phyloP scores from a whole-genome alignment of 1,284 basidiomycete species.

The Melampsora larici-populina region DNA sequence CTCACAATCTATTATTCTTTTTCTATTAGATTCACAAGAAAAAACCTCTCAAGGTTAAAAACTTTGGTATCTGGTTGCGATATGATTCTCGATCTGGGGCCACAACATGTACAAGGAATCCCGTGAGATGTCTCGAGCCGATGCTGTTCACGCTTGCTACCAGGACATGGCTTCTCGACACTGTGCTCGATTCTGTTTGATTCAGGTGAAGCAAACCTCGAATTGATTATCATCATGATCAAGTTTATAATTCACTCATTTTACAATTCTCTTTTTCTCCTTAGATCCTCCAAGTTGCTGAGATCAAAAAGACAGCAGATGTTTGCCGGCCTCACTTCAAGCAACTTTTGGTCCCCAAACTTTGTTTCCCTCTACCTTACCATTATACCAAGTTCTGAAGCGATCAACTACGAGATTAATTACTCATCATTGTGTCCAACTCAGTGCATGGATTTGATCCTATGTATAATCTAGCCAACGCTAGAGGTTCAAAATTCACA shows the following conservation, averaged over 20 bases:
- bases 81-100: slow-evolving; percentile 95
- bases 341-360: slow-evolving; percentile 81
- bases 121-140: slow-evolving; percentile 89
- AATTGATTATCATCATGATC: slow-evolving; percentile 45
- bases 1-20: background rate
- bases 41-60: slow-evolving; percentile 97
- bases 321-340: slow-evolving; percentile 85
- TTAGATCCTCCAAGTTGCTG: slow-evolving; percentile 86
- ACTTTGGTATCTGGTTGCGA: too few relatives aligned
- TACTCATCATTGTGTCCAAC: too few relatives aligned
- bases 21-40: slow-evolving; percentile 65
- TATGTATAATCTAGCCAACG: too few relatives aligned
- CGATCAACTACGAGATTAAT: too few relatives aligned
- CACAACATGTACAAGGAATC: slow-evolving; percentile 92
- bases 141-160: slow-evolving; percentile 95
- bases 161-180: slow-evolving; percentile 99
- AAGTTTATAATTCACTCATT: background rate
- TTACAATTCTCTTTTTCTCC: slow-evolving; percentile 21
- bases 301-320: slow-evolving; percentile 87
- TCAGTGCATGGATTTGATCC: too few relatives aligned
- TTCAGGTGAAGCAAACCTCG: slow-evolving; percentile 67
- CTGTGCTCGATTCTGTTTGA: slow-evolving; percentile 97
- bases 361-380: slow-evolving; percentile 98
- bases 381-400: slow-evolving; percentile 59
- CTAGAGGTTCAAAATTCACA: too few relatives aligned